Percentiles rank a stretch among this genome's conserved stretches.
Evolutionary conservation across 371 early-diverging fungal genomes (phyloP).

Genomic region (Basidiobolus meristosporus): DNA sequence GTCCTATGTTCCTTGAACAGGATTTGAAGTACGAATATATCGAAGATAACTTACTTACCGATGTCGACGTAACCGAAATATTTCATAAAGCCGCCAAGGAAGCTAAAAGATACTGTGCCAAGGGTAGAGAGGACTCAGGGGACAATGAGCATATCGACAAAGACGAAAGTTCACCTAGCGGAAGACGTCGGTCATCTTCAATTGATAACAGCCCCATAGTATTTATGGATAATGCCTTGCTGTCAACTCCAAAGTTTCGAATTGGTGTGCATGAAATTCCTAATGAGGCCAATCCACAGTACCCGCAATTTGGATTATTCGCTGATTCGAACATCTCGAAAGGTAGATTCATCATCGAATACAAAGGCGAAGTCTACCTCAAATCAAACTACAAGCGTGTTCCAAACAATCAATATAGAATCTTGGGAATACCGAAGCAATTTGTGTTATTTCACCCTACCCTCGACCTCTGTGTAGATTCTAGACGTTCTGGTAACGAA

Average conservation of each 20-base stretch:
- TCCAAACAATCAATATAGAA: conserved; percentile 28
- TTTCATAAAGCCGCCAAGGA: no score
- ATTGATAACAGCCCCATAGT: conserved; percentile 1
- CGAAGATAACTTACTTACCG: no score
- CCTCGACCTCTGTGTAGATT: conserved; percentile 53
- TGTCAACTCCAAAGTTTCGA: conserved; percentile 5
- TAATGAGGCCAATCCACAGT: conserved; percentile 2
- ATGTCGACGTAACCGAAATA: no score
- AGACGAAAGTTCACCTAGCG: no score
- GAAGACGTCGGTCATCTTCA: background rate
- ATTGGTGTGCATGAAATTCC: conserved; percentile 2
- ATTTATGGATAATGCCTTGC: conserved; percentile 15
- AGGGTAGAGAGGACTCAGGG: no score
- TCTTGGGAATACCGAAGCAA: conserved; percentile 36
- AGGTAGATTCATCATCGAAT: conserved; percentile 42
- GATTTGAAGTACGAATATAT: no score
- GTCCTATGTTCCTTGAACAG: no score
- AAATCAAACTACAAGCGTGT: conserved; percentile 40
- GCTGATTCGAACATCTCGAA: conserved; percentile 32
- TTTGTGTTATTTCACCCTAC: conserved; percentile 55
- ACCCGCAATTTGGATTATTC: conserved; percentile 33
- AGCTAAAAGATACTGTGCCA: no score
- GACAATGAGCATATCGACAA: no score
- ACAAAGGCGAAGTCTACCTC: conserved; percentile 47
- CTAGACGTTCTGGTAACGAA: conserved; percentile 44